A percentile compares a stretch with the other conserved stretches of the same genome.
These are phyloP conservation scores for Ustilaginoidea virens DNA, from an alignment of 2,329 filamentous ascomycete genomes.

Conservation along the genomic window DNA sequence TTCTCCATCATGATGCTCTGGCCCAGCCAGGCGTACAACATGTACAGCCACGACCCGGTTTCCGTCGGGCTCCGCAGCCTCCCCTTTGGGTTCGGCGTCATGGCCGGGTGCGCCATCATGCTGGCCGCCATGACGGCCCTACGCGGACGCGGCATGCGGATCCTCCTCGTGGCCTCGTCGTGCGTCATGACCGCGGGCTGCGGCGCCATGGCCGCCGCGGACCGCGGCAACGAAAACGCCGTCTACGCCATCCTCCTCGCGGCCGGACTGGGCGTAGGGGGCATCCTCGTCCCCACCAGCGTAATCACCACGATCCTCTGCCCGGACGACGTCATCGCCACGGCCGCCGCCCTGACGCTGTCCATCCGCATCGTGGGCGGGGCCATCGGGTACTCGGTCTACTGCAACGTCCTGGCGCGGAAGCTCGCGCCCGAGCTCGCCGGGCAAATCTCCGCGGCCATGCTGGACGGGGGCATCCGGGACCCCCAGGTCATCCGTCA, in stretches of 20 bases:
- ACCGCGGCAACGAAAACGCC: constrained; percentile 33
- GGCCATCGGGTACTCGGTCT: constrained; percentile 45
- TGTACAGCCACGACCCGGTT: constrained; percentile 49
- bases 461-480: constrained; percentile 30
- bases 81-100: constrained; percentile 48
- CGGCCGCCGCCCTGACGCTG: constrained; percentile 50
- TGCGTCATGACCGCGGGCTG: constrained; percentile 50
- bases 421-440: constrained; percentile 23
- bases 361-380: constrained; percentile 56
- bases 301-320: constrained; percentile 57
- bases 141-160: constrained; percentile 37
- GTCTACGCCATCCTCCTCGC: constrained; percentile 37
- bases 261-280: constrained; percentile 38
- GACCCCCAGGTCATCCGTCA: constrained; percentile 26
- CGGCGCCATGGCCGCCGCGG: constrained; percentile 35
- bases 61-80: constrained; percentile 49
- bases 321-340: constrained; percentile 55
- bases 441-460: constrained; percentile 1
- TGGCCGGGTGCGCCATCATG: constrained; percentile 43
- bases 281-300: constrained; percentile 50
- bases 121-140: constrained; percentile 41
- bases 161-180: constrained; percentile 43
- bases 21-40: constrained; percentile 49
- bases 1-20: constrained; percentile 42
- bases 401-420: constrained; percentile 37